Percentiles rank a stretch among this genome's conserved stretches.
phyloP scores from a whole-genome alignment of 2,329 filamentous ascomycete species.

The Diaporthe batatas region DNA sequence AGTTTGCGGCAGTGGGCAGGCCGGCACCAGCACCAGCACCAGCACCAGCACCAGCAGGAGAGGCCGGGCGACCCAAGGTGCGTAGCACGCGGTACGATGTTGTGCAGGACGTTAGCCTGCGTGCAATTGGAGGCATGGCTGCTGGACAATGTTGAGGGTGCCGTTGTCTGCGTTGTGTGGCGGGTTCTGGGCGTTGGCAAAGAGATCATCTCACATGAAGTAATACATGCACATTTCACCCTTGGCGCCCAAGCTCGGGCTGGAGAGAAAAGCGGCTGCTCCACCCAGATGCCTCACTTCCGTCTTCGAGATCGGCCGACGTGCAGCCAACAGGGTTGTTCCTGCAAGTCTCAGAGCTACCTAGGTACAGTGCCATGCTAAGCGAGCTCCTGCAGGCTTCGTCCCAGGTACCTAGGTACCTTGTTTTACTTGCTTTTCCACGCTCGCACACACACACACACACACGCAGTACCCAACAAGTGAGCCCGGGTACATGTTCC shows the following conservation, averaged over 20 bases:
- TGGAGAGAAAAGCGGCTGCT: constrained; percentile 17
- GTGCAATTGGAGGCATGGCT: constrained; percentile 28
- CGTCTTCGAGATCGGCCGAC: neutral
- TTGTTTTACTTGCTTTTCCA: neutral
- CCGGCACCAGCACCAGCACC: neutral
- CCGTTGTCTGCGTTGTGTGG: neutral
- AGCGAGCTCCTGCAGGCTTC: neutral
- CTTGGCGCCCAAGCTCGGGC: neutral
- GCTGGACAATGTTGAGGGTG: neutral
- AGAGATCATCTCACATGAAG: constrained; percentile 10
- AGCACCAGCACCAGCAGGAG: neutral
- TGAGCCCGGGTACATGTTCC: neutral
- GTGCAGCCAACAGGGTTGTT: constrained; percentile 1
- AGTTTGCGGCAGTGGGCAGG: neutral
- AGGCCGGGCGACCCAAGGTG: neutral
- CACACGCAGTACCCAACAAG: neutral
- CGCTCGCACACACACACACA: no score
- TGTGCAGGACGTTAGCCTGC: constrained; percentile 30
- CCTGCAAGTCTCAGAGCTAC: neutral
- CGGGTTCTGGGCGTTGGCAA: neutral
- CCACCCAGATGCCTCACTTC: neutral
- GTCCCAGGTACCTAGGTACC: neutral
- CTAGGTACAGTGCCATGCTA: neutral
- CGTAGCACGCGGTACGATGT: constrained; percentile 27
- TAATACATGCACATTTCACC: neutral